Conservation (phyloP, 352 stramenopile species). For the Achlya hypogyna region DNA sequence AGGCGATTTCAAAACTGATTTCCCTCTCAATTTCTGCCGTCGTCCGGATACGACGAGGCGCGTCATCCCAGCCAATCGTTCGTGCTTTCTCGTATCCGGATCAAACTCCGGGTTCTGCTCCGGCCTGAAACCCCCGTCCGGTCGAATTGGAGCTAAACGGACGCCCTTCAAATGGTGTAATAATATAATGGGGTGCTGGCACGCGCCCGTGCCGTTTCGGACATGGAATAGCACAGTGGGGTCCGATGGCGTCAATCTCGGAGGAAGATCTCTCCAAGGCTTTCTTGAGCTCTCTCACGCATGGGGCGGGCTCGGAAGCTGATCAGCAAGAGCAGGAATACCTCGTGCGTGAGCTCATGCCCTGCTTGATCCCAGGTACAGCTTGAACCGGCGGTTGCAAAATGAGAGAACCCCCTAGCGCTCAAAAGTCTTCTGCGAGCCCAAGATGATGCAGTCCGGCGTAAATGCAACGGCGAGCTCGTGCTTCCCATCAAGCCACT, state of each 20-base stretch:
- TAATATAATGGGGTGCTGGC: too few species aligned
- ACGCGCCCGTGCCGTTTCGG: too few species aligned
- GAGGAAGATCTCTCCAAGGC: neutral
- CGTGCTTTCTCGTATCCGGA: neutral
- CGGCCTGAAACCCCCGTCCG: too few species aligned
- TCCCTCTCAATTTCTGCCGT: neutral
- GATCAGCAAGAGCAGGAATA: constrained; percentile 14
- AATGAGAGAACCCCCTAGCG: too few species aligned
- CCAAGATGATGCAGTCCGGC: constrained; percentile 30
- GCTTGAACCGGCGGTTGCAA: too few species aligned
- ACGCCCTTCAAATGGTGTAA: too few species aligned
- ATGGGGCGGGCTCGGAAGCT: neutral
- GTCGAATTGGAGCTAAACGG: too few species aligned
- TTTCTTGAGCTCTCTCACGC: constrained; percentile 12
- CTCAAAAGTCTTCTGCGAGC: constrained; percentile 19
- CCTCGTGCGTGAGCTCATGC: constrained; percentile 7
- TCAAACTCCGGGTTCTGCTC: too few species aligned
- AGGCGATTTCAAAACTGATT: constrained; percentile 16
- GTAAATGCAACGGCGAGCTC: constrained; percentile 31
- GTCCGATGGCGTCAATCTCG: neutral
- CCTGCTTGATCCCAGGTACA: constrained; percentile 13
- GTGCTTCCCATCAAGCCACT: constrained; percentile 39
- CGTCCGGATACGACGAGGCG: neutral
- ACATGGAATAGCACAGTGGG: too few species aligned
- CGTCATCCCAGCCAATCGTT: neutral